Percentiles rank a stretch among this genome's conserved stretches.
Conservation (phyloP, 2,329 filamentous ascomycete genomes). For the Blumeria graminis region DNA sequence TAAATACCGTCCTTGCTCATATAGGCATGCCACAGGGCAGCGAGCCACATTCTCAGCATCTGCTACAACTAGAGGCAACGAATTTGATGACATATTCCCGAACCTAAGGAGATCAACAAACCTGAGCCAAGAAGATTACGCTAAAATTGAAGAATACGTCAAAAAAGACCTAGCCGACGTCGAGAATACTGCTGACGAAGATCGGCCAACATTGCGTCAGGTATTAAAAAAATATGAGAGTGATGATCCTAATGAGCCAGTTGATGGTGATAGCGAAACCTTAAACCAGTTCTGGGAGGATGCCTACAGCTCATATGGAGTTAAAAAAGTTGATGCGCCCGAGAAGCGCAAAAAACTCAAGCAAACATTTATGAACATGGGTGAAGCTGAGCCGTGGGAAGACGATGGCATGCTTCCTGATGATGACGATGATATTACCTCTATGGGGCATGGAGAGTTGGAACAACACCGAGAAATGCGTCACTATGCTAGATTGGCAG, state of each 20-base stretch:
- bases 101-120: not conserved
- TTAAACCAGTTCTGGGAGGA: not conserved
- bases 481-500: constrained; percentile 65
- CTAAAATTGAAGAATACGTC: not conserved
- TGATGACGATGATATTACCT: constrained; percentile 63
- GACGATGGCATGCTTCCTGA: constrained; percentile 23
- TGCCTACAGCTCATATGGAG: not conserved
- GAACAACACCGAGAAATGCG: constrained; percentile 72
- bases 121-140: not conserved
- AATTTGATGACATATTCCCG: not conserved
- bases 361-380: constrained; percentile 15
- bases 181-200: not conserved
- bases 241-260: not conserved
- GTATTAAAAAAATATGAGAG: not conserved
- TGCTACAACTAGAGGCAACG: not conserved
- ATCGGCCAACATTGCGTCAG: not conserved
- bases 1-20: no score
- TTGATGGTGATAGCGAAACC: not conserved
- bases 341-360: constrained; percentile 7
- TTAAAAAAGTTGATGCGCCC: constrained; percentile 1
- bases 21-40: not conserved
- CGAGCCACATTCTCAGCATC: not conserved
- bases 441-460: constrained; percentile 62
- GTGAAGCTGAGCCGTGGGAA: constrained; percentile 12
- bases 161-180: constrained; percentile 3